Evolutionary conservation across 768 basidiomycete genomes (phyloP), one percentile per base, ranked within the genome.

Genomic region (Termitomyces sp.): DNA sequence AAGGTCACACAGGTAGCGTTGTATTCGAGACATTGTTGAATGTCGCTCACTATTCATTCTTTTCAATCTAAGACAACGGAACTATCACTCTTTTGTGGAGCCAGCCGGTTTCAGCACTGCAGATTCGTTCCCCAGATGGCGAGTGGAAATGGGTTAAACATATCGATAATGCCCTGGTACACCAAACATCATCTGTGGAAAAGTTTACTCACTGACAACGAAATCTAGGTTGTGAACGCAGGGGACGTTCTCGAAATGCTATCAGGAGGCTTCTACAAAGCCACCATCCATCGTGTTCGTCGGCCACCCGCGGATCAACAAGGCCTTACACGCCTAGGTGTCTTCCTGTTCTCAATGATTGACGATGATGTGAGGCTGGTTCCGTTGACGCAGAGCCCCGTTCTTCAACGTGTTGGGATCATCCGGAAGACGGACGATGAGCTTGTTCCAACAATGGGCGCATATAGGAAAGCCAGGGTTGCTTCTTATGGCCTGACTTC

Each of bases 1-100:
- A 81, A 56, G 79, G 79, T 2, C 79, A 80, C 47, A 76, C 75
- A 4, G 78, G 78, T 75, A 50, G 4, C n/a, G n/a, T n/a, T n/a
- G n/a, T n/a, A n/a, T n/a, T n/a, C n/a, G n/a, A n/a, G n/a, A n/a
- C n/a, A n/a, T n/a, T n/a, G n/a, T n/a, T n/a, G n/a, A n/a, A n/a
- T n/a, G n/a, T n/a, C n/a, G n/a, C n/a, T n/a, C n/a, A n/a, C n/a
- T n/a, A n/a, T n/a, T n/a, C n/a, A n/a, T n/a, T n/a, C n/a, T n/a
- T n/a, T n/a, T n/a, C n/a, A n/a, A n/a, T n/a, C n/a, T n/a, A n/a
- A 79, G 77, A 81, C 56, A 67, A 76, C 36, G 77, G 77, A 7
- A 72, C 69, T 13, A 58, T 80, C 49, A 76, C 77, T 0, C 66
- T 80, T 36, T 64, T 80, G 1, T 80, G 74, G 72, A 78, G 77